Conservation (phyloP, 306 rosid genomes). For the Fagus sylvatica region DNA sequence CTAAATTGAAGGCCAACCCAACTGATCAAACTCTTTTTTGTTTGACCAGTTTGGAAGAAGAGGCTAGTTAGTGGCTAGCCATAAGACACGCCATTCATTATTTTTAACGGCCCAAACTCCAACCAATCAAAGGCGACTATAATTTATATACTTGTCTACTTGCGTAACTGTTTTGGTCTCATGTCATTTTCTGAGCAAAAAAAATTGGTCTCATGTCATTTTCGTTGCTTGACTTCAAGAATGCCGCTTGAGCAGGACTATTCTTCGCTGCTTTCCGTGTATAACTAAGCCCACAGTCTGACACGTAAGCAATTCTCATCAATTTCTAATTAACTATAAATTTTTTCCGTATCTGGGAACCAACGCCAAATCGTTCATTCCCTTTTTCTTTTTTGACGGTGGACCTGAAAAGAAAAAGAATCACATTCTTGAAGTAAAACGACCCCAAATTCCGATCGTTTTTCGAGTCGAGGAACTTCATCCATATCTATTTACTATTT, state of each 20-base stretch:
- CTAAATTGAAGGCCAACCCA: too few relatives aligned
- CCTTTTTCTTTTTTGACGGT: too few relatives aligned
- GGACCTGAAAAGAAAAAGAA: neutral
- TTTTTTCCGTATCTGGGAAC: neutral
- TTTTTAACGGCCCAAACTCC: neutral
- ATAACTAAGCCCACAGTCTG: neutral
- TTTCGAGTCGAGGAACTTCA: neutral
- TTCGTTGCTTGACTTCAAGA: too few relatives aligned
- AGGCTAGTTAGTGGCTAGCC: neutral
- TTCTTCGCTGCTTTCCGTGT: neutral
- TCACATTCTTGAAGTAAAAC: constrained; percentile 12
- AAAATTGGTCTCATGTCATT: too few relatives aligned
- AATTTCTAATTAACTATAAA: too few relatives aligned
- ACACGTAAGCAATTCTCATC: neutral
- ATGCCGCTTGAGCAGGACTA: too few relatives aligned
- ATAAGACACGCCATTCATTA: neutral
- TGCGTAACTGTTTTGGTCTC: neutral
- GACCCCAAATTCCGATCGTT: constrained; percentile 32
- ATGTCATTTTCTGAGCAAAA: neutral
- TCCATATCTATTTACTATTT: neutral
- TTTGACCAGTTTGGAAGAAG: too few relatives aligned
- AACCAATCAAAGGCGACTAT: neutral
- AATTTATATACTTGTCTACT: too few relatives aligned
- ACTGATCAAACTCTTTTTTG: too few relatives aligned
- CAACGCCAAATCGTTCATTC: neutral